These are phyloP conservation scores for Nemania sp. DNA, from an alignment of 2,329 filamentous ascomycete species.

Conservation along the genomic window DNA sequence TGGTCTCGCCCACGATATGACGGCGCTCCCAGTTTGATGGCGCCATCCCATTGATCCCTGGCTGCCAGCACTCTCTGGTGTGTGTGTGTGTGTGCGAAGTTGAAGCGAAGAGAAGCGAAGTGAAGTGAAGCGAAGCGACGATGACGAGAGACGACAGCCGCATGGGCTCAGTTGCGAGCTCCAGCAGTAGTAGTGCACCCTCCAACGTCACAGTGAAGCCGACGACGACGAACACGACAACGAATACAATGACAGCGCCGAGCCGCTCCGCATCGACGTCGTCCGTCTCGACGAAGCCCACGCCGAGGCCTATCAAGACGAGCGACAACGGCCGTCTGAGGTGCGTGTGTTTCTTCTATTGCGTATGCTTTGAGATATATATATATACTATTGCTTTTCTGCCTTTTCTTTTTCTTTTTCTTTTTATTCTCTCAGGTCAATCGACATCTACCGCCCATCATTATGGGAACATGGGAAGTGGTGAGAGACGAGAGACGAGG, in stretches of 20 bases:
- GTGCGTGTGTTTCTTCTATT: slow-evolving; percentile 44
- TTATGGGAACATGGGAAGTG: slow-evolving; percentile 4
- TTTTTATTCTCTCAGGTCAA: too few relatives aligned
- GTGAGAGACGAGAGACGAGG: background rate
- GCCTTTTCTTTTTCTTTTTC: too few relatives aligned
- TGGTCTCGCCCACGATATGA: slow-evolving; percentile 28
- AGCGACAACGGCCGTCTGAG: slow-evolving; percentile 54
- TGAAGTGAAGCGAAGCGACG: slow-evolving; percentile 45
- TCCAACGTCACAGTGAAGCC: slow-evolving; percentile 68
- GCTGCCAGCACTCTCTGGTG: slow-evolving; percentile 34
- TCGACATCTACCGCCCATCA: too few relatives aligned
- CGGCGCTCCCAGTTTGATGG: slow-evolving; percentile 34
- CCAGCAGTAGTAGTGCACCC: slow-evolving; percentile 61
- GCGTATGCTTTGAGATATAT: too few relatives aligned
- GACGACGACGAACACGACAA: slow-evolving; percentile 59
- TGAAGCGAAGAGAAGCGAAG: too few relatives aligned
- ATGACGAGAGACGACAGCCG: slow-evolving; percentile 74
- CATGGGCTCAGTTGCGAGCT: slow-evolving; percentile 69
- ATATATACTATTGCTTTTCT: too few relatives aligned
- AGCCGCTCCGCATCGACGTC: slow-evolving; percentile 41
- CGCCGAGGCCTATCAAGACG: slow-evolving; percentile 59
- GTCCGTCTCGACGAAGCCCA: slow-evolving; percentile 41
- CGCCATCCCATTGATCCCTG: slow-evolving; percentile 34
- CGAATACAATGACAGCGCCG: slow-evolving; percentile 53
- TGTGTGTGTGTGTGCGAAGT: slow-evolving; percentile 26